These are phyloP conservation scores for Pyricularia pennisetigena DNA, from an alignment of 2,329 filamentous ascomycete species.

Conservation along the genomic window DNA sequence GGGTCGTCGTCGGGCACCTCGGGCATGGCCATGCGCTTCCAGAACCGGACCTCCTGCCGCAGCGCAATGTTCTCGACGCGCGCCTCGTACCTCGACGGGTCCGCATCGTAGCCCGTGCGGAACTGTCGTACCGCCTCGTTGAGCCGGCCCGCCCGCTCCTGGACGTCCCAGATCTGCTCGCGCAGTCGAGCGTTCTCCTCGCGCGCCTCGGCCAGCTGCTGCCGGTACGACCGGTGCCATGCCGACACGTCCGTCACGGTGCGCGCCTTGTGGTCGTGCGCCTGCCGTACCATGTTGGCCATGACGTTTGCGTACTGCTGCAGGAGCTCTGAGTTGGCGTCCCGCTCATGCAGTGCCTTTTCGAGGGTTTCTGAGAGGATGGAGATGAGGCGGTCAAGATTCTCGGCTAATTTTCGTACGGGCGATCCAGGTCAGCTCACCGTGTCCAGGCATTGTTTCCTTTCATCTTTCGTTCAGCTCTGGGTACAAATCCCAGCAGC, in stretches of 20 bases:
- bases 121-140: slow-evolving; percentile 49
- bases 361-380: slow-evolving; percentile 53
- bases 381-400: slow-evolving; percentile 45
- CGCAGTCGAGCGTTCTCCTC: slow-evolving; percentile 53
- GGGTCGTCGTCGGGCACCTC: slow-evolving; percentile 47
- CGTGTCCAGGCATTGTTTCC: background rate
- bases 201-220: slow-evolving; percentile 54
- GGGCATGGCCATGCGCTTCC: slow-evolving; percentile 58
- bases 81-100: slow-evolving; percentile 42
- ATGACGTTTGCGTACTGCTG: slow-evolving; percentile 48
- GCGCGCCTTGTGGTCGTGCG: slow-evolving; percentile 56
- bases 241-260: slow-evolving; percentile 51
- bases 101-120: slow-evolving; percentile 44
- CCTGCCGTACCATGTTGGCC: slow-evolving; percentile 48
- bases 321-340: slow-evolving; percentile 49
- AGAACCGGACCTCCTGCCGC: slow-evolving; percentile 52
- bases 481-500: background rate
- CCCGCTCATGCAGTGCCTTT: slow-evolving; percentile 48
- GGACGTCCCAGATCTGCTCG: slow-evolving; percentile 59
- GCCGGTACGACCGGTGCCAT: slow-evolving; percentile 58
- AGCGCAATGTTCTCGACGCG: slow-evolving; percentile 40
- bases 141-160: slow-evolving; percentile 46
- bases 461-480: background rate
- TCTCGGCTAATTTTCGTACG: slow-evolving; percentile 2
- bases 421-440: background rate